A percentile compares a stretch with the other conserved stretches of the same genome.
These are phyloP conservation scores for Nemania bipapillata DNA, from an alignment of 2,329 filamentous ascomycete species.

Conservation along the genomic window DNA sequence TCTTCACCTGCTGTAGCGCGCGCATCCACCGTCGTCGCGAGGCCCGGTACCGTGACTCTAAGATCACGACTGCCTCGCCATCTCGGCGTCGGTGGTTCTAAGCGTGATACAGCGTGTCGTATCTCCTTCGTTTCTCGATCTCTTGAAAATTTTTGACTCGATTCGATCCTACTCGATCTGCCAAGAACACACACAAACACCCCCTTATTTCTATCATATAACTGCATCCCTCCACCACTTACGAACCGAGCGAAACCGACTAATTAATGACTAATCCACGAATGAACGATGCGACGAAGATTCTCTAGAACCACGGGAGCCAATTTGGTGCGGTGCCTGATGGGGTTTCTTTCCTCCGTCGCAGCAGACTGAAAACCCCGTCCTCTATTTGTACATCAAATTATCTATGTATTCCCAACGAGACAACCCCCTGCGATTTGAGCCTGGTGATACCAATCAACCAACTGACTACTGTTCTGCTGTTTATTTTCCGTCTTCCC, in stretches of 20 bases:
- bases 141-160: background rate
- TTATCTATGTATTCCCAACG: constrained; percentile 2
- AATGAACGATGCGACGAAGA: constrained; percentile 26
- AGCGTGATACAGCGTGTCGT: background rate
- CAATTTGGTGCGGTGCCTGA: constrained; percentile 8
- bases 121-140: background rate
- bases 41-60: constrained; percentile 35
- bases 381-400: constrained; percentile 12
- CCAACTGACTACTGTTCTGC: background rate
- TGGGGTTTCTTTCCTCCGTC: background rate
- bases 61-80: constrained; percentile 1
- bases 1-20: constrained; percentile 70
- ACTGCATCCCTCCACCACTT: background rate
- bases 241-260: background rate
- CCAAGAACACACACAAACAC: background rate
- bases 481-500: background rate
- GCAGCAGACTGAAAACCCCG: background rate
- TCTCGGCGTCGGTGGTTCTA: constrained; percentile 32
- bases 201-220: background rate
- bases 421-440: background rate
- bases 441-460: constrained; percentile 15
- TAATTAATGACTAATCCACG: constrained; percentile 32
- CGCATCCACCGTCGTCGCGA: constrained; percentile 57
- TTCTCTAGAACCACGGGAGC: background rate
- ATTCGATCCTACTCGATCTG: background rate